Evolutionary conservation across 495 filamentous ascomycete species (phyloP), one percentile per base, ranked within the genome.

Genomic region (Xylaria sp.): DNA sequence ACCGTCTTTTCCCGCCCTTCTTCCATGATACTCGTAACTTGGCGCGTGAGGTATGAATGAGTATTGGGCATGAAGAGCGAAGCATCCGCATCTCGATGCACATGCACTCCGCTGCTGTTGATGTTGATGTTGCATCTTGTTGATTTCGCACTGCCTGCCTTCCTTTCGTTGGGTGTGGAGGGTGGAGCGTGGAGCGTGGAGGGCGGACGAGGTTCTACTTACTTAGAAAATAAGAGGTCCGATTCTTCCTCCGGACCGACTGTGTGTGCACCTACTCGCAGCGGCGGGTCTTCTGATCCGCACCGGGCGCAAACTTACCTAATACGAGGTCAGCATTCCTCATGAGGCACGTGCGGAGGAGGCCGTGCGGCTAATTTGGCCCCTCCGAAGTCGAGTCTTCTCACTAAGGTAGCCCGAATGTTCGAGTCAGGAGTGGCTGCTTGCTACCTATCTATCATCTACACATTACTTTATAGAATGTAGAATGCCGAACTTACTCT

Each of bases 1-100:
- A 59, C 57, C 57, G 57, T 59, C 57, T 59, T 59, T 59, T 59
- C 57, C 57, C 57, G 8, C 33, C 9, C 57, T 19, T 59, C 55
- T 19, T 19, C 17, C 11, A 14, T 37, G 26, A 9, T 31, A 24
- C 31, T 35, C 26, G 15, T 35, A 35, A 35, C 55, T 21, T 59
- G 31, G 55, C 55, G 35, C n/a, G n/a, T n/a, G n/a, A n/a, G n/a
- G n/a, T n/a, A n/a, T n/a, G n/a, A n/a, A n/a, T n/a, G n/a, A n/a
- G n/a, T n/a, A n/a, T n/a, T n/a, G n/a, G n/a, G n/a, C n/a, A n/a
- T n/a, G n/a, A n/a, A n/a, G n/a, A n/a, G 37, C 17, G 46, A 21
- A 50, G 3, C 8, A n/a, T 21, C 46, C 15, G 15, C 46, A 4
- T n/a, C 33, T 37, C 19, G 29, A 35, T 4, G 31, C 3, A n/a